Base-by-base conservation (phyloP, 768 basidiomycete genomes). In the Psilocybe cubensis region DNA sequence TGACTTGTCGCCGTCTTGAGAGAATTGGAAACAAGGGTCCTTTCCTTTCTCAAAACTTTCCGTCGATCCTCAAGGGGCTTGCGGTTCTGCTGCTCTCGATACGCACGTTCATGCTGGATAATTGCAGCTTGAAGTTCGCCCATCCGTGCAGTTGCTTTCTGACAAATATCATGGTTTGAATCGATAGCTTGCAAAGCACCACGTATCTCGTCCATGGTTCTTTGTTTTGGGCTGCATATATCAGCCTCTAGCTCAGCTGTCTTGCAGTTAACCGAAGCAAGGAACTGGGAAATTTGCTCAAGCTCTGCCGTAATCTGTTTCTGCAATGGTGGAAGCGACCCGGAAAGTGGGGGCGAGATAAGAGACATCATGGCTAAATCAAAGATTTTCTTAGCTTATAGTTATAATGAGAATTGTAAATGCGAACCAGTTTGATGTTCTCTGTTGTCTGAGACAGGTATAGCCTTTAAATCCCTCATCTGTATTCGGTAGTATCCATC, bases 131-230 rank as follows among this genome's bases (percentile, higher is more conserved):
- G 28, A 21, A 54, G 28, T 23, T 45, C 53, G 10, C 35, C 11
- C 4, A 54, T 25, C 8, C 38, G 29, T 2, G 10, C 20, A 29
- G 17, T 29, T n/a, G 14, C 33, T 7, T 11, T 14, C 2, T 46
- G 4, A 29, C 42, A 3, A 18, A 31, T 6, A 6, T 9, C 12
- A 43, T 43, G 21, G 6, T 25, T 29, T n/a, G n/a, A 11, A 44
- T 54, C 53, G 24, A 54, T 54, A 9, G 8, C 6, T 1, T 1
- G 1, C 8, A 54, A 11, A 3, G 14, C 8, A 3, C 8, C 17
- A 3, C 53, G 42, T 28, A 54, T 54, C 11, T 54, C 43, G 3
- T 11, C 27, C 53, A 54, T 54, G 4, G 53, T 54, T 7, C 53
- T 27, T 28, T 54, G 53, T 29, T 43, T 25, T 2, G 53, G 53